Base-by-base conservation (phyloP, 768 basidiomycete species). In the Leucosporidium scottii region DNA sequence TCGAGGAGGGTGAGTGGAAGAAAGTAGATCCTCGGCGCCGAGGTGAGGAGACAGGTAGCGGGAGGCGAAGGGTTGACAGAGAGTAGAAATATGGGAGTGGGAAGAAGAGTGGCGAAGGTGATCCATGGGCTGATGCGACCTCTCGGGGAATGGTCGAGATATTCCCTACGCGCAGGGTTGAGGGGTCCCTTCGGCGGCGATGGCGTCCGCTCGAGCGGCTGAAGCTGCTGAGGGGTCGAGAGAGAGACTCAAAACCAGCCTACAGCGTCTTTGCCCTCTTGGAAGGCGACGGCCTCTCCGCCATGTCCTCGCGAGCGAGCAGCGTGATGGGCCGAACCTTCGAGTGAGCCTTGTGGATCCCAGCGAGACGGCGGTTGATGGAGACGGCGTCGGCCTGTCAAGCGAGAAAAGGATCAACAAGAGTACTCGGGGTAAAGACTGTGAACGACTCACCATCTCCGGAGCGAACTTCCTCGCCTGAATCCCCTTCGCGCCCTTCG, bases 311-410 rank as follows among this genome's bases (percentile, higher is more conserved):
- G 0, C 4, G 2, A 0, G 61, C 0, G 27, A 69, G 49, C 7
- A 69, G 47, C 12, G 68, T 55, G 1, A 36, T 50, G 1, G 68
- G 68, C 8, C 68, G 64, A n/a, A 62, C 56, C 61, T 55, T 62
- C n/a, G 57, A 18, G 21, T 65, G 64, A 8, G 59, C 62, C 2
- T 62, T 36, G 25, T 58, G 54, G 34, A 66, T 55, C 5, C 62
- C 65, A n/a, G 57, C 51, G 27, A 31, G 53, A 28, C 61, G 36
- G 25, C 66, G 66, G 25, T 58, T 55, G 27, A 66, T 65, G 30
- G 49, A 25, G 25, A 59, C 23, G 34, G 59, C 57, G 30, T 63
- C 66, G 61, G 62, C 58, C 58, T 70, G 64, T 21, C 31, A 9
- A 12, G 48, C 44, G 58, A 15, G 4, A 20, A 3, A 10, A 21